A percentile compares a stretch with the other conserved stretches of the same genome.
Evolutionary conservation across 495 filamentous ascomycete species (phyloP).

Genomic region (Trichoderma asperelloides): DNA sequence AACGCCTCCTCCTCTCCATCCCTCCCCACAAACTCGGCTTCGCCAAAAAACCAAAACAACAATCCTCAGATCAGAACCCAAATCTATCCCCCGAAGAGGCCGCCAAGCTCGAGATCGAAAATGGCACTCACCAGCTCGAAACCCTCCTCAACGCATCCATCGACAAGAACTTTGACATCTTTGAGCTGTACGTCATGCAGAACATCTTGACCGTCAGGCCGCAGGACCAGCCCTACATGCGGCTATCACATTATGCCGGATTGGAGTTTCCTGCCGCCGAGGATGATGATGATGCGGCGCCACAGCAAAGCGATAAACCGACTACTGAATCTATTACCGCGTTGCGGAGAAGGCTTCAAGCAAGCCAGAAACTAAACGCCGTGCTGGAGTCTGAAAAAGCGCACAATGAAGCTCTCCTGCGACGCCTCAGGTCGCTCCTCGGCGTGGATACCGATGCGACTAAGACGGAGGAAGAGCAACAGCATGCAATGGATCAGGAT

Average conservation of each 20-base stretch:
- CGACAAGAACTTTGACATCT: constrained; percentile 94
- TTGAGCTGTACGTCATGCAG: constrained; percentile 84
- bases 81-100: constrained; percentile 36
- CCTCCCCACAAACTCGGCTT: constrained; percentile 73
- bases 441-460: constrained; percentile 18
- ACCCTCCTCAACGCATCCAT: constrained; percentile 89
- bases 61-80: constrained; percentile 36
- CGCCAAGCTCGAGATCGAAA: constrained; percentile 72
- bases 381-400: constrained; percentile 64
- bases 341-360: constrained; percentile 68
- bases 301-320: constrained; percentile 30
- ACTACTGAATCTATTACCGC: constrained; percentile 56
- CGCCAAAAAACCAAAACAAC: constrained; percentile 22
- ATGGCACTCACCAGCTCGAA: constrained; percentile 86
- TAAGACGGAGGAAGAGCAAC: constrained; percentile 17
- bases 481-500: constrained; percentile 12
- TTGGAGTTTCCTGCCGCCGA: constrained; percentile 21
- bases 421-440: constrained; percentile 52
- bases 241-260: constrained; percentile 74
- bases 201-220: constrained; percentile 73
- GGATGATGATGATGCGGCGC: constrained; percentile 7
- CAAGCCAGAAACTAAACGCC: constrained; percentile 69
- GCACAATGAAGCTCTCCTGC: constrained; percentile 66
- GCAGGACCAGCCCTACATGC: constrained; percentile 62
- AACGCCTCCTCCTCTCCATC: constrained; percentile 64